Base-by-base conservation (phyloP, 1,284 basidiomycete species). In the Anthracocystis panici-leucophaei region DNA sequence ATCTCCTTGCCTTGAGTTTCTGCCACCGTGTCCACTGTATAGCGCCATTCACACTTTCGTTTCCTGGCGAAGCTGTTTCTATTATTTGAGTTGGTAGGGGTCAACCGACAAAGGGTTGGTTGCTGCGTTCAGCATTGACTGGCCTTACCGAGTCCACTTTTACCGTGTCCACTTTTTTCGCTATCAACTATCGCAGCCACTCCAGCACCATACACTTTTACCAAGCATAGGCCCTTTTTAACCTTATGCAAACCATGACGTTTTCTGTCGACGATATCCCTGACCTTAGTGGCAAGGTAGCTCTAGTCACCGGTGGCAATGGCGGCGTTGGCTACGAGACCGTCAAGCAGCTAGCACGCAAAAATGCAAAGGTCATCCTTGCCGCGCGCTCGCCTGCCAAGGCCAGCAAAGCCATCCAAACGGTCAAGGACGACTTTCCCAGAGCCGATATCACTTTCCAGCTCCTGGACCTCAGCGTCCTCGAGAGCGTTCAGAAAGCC, bases 271-370 rank as follows among this genome's bases (percentile, higher is more conserved):
- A 33, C 27, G 51, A 53, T 23, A 53, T 53, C 6, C 51, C 51
- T 3, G 51, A 53, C 25, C 35, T 53, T 7, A 41, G 21, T 14
- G 38, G 51, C 21, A 53, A 53, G 16, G 25, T 29, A 23, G 51
- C 51, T 18, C 51, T 53, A 2, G 51, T 53, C 38, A 53, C 51
- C 2, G 51, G 51, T 16, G 51, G 51, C 21, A 53, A 53, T 25
- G 51, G 38, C 2, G 51, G 51, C 3, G 25, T 53, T 2, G 51
- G 51, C 51, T 25, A 21, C 14, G 51, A 41, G 38, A 41, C 38
- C 2, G 51, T 53, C 38, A 40, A 29, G 20, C 38, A 53, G 51
- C 35, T 53, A 14, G 51, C 51, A 2, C 38, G 38, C 3, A 40
- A 53, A 11, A 21, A 21, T n/a, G 51, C 51, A 3, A 27, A 10